A percentile compares a stretch with the other conserved stretches of the same genome.
These are phyloP conservation scores for Emergomyces pasteurianus DNA, from an alignment of 2,329 filamentous ascomycete species.

Conservation along the genomic window DNA sequence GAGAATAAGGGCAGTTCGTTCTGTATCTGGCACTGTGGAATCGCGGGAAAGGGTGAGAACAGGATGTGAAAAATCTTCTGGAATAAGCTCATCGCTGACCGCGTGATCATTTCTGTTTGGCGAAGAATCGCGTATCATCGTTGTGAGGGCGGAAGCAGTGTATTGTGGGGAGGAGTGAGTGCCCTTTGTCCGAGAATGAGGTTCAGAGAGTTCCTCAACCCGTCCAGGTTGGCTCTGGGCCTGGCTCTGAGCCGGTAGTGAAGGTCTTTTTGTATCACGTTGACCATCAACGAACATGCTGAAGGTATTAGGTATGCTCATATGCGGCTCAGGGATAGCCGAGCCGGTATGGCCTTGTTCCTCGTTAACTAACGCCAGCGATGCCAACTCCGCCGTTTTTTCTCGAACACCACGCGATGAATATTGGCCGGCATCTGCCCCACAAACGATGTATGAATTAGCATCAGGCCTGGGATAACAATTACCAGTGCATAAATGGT, in stretches of 20 bases:
- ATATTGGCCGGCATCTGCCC: constrained; percentile 59
- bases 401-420: constrained; percentile 66
- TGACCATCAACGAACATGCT: constrained; percentile 19
- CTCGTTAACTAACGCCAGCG: constrained; percentile 58
- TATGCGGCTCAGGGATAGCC: constrained; percentile 16
- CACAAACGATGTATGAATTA: constrained; percentile 21
- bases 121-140: constrained; percentile 37
- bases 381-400: constrained; percentile 77
- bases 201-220: constrained; percentile 52
- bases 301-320: constrained; percentile 18
- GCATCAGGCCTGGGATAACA: background rate
- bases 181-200: constrained; percentile 38
- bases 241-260: too few species aligned
- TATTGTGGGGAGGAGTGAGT: constrained; percentile 20
- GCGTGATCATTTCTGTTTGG: constrained; percentile 15
- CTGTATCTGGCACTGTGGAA: constrained; percentile 20
- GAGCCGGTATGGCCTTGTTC: constrained; percentile 17
- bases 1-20: constrained; percentile 26
- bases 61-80: constrained; percentile 7
- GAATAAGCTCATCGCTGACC: constrained; percentile 10
- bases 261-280: constrained; percentile 1
- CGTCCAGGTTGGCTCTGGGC: constrained; percentile 29
- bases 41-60: constrained; percentile 12
- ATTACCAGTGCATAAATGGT: background rate
- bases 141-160: constrained; percentile 38